Evolutionary conservation across 1,139 yeast species (phyloP), one percentile per base, ranked within the genome.

Genomic region (Geotrichum klebahnii): DNA sequence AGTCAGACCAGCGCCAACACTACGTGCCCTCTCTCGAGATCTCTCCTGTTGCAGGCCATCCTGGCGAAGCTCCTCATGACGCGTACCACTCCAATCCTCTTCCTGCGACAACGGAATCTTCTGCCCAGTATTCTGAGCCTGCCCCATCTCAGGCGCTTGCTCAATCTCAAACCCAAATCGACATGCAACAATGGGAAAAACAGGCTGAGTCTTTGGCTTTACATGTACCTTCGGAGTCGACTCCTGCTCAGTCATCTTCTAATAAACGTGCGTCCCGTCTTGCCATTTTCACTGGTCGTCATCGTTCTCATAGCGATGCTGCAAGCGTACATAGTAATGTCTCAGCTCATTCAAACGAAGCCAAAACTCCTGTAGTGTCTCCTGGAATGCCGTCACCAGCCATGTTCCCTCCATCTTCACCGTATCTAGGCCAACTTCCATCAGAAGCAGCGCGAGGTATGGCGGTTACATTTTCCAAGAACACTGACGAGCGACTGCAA

Each of bases 401-500:
- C 17, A 12, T n/a, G 14, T 20, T 32, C 6, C 37, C 47, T 2
- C 44, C 44, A 20, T 5, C 17, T 10, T 23, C 47, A 8, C 47
- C 51, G 3, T 48, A 48, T 26, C 29, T 48, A 5, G 47, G 35
- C 26, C 47, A 48, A 26, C 41, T 34, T 9, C 35, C 48, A 3
- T 10, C 28, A 8, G 48, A 48, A 17, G 51, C 44, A 2, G 48
- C 32, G 5, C 19, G 36, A n/a, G 37, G 29, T 24, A 48, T 48
- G 51, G 51, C 47, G n/a, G 44, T 43, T 2, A 48, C 54, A 3
- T 51, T 45, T 28, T 45, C 51, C n/a, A 50, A 51, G 35, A 46
- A 53, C n/a, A 44, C 53, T 23, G 66, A 62, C 31, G 54, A 46
- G 9, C 53, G 50, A 39, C 46, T 65, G 20, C 67, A 63, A 38